Evolutionary conservation across 148 eudicot species (phyloP).

Genomic region (Vaccinium vitisidaea): DNA sequence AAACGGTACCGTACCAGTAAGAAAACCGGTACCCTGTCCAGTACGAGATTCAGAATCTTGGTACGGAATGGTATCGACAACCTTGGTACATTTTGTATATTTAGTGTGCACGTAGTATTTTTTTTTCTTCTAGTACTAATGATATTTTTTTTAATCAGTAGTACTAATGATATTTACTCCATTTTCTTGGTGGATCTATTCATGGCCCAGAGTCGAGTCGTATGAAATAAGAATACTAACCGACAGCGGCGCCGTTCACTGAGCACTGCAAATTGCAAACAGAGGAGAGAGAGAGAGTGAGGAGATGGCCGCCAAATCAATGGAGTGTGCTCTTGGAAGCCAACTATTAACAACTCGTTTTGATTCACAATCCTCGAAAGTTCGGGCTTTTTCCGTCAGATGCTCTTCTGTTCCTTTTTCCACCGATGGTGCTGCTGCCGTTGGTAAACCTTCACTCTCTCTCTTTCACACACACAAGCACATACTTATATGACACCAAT

Average conservation of each 20-base stretch:
- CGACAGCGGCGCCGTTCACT: neutral
- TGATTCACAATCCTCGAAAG: conserved; percentile 13
- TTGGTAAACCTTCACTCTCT: conserved; percentile 4
- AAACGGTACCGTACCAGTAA: no score
- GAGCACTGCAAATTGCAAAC: neutral
- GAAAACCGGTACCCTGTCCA: no score
- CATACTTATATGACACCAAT: neutral
- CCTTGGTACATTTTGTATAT: no score
- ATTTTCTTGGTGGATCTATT: neutral
- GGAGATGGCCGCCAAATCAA: conserved; percentile 13
- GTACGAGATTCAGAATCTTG: no score
- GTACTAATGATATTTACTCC: neutral
- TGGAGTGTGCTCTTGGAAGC: conserved; percentile 18
- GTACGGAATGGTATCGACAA: no score
- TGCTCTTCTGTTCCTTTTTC: conserved; percentile 34
- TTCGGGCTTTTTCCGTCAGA: conserved; percentile 26
- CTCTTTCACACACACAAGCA: neutral
- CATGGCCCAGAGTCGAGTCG: neutral
- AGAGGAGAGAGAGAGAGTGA: neutral
- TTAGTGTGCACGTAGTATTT: no score
- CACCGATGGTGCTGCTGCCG: conserved; percentile 21
- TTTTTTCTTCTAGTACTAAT: no score
- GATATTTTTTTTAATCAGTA: no score
- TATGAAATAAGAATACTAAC: neutral
- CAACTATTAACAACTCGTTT: conserved; percentile 16